Percentiles rank a stretch among this genome's conserved stretches.
Conservation (phyloP, 176 grass and related monocot species). For the Oryza rufipogon region DNA sequence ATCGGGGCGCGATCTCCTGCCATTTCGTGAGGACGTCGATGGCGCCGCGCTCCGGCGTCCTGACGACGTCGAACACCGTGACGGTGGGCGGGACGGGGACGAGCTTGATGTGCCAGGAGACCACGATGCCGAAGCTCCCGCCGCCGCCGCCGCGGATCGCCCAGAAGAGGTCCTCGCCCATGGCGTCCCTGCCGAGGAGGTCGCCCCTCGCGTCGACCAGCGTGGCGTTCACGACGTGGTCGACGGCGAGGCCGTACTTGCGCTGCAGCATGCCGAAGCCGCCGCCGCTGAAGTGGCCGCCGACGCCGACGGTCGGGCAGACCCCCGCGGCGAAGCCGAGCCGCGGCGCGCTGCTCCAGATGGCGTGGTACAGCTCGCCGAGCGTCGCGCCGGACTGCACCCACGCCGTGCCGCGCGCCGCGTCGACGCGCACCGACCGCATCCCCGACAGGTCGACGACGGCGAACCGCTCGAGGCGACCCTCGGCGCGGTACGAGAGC, state of each 20-base stretch:
- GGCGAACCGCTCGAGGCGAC: background rate
- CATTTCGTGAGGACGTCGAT: background rate
- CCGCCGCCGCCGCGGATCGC: slow-evolving; percentile 57
- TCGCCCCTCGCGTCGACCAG: background rate
- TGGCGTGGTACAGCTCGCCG: background rate
- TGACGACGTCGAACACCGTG: background rate
- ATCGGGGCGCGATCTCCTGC: background rate
- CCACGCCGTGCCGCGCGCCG: background rate
- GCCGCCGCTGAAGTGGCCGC: background rate
- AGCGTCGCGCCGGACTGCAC: slow-evolving; percentile 2
- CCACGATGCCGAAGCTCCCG: slow-evolving; percentile 49
- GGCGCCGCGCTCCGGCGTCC: background rate
- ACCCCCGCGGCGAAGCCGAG: background rate
- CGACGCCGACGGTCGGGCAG: background rate
- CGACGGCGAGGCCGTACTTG: background rate
- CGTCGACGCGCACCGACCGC: background rate
- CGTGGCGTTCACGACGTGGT: background rate
- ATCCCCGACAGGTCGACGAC: background rate
- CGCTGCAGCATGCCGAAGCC: background rate
- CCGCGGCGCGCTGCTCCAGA: background rate
- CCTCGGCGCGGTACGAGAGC: slow-evolving; percentile 52
- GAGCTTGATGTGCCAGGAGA: background rate
- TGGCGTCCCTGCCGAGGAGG: slow-evolving; percentile 33
- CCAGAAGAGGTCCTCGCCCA: slow-evolving; percentile 57
- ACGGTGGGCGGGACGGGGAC: background rate